Evolutionary conservation across 2,329 filamentous ascomycete species (phyloP).

Genomic region (Albophoma yamanashiensis): DNA sequence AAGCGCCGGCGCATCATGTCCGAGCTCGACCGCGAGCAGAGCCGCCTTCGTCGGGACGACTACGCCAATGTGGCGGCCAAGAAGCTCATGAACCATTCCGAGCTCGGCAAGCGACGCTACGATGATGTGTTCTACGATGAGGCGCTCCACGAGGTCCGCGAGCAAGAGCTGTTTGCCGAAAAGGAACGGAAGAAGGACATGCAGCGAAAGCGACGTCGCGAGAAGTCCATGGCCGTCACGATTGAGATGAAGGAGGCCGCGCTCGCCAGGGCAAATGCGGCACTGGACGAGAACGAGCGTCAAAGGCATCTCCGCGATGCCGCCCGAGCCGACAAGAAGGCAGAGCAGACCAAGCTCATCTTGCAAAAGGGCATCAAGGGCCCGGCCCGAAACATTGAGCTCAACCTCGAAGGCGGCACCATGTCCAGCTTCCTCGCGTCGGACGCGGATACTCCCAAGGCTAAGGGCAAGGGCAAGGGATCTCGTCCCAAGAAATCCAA

Average conservation of each 20-base stretch:
- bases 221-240: conserved; percentile 90
- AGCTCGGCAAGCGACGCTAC: conserved; percentile 65
- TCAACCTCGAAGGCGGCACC: conserved; percentile 73
- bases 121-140: conserved; percentile 67
- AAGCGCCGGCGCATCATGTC: conserved; percentile 63
- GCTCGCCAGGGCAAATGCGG: conserved; percentile 64
- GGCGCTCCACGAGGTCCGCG: conserved; percentile 77
- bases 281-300: conserved; percentile 72
- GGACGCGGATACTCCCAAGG: conserved; percentile 41
- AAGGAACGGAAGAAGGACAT: conserved; percentile 99
- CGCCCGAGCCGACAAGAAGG: conserved; percentile 85
- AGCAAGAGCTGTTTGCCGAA: conserved; percentile 82
- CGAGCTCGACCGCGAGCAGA: conserved; percentile 49
- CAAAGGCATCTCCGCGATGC: conserved; percentile 75
- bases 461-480: conserved; percentile 44
- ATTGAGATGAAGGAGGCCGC: conserved; percentile 84
- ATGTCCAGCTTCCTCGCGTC: conserved; percentile 74
- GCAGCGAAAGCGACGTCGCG: conserved; percentile 90
- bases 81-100: conserved; percentile 58
- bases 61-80: conserved; percentile 46
- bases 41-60: conserved; percentile 51
- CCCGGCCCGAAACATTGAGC: conserved; percentile 58
- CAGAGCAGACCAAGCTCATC: conserved; percentile 78
- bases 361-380: conserved; percentile 80
- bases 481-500: conserved; percentile 84